phyloP scores from a whole-genome alignment of 1,139 yeast species.

The Debaryomyces robertsiae region DNA sequence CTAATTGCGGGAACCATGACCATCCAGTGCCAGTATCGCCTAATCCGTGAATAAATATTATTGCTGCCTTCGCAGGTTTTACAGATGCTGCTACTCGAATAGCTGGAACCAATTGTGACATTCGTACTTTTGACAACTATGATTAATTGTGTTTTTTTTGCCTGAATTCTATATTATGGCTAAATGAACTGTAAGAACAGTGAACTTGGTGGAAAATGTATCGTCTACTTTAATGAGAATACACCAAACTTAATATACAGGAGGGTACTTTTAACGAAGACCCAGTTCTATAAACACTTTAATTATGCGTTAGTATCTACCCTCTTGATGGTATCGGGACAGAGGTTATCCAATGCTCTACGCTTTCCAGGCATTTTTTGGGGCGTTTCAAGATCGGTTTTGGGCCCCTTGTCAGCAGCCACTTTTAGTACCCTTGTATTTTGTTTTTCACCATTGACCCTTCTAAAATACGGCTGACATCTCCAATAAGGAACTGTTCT shows the following conservation, averaged over 20 bases:
- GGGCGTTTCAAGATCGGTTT: conserved; percentile 7
- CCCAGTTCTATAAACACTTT: neutral
- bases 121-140: no score
- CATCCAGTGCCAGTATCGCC: conserved; percentile 94
- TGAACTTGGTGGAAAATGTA: no score
- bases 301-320: conserved; percentile 4
- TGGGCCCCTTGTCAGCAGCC: conserved; percentile 31
- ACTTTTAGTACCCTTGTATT: conserved; percentile 43
- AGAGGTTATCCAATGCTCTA: conserved; percentile 18
- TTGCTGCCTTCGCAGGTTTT: conserved; percentile 50
- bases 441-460: conserved; percentile 68
- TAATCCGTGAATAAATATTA: conserved; percentile 85
- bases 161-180: neutral
- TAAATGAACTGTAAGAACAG: no score
- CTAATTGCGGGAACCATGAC: conserved; percentile 67
- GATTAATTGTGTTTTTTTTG: no score
- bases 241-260: neutral
- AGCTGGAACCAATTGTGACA: conserved; percentile 21
- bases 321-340: conserved; percentile 8
- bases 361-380: conserved; percentile 15
- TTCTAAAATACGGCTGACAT: conserved; percentile 92
- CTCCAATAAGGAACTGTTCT: conserved; percentile 94
- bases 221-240: no score
- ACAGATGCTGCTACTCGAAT: conserved; percentile 24
- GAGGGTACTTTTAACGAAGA: neutral